phyloP scores from a whole-genome alignment of 768 basidiomycete genomes.

The Mycena alexandri region DNA sequence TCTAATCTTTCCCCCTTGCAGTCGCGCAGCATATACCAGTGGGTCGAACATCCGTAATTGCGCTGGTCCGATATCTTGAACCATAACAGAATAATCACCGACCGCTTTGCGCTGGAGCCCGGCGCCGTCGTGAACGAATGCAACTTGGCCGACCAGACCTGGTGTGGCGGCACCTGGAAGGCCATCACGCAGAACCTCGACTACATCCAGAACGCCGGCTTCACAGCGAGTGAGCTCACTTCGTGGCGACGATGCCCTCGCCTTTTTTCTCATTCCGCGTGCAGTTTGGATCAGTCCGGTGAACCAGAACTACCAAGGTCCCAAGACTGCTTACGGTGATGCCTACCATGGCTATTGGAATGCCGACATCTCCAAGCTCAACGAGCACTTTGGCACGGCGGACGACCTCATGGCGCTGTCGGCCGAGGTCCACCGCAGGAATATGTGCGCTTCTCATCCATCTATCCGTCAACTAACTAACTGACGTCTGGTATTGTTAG shows the following conservation, averaged over 20 bases:
- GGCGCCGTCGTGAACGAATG: constrained; percentile 67
- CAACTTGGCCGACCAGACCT: constrained; percentile 71
- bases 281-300: constrained; percentile 89
- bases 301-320: constrained; percentile 81
- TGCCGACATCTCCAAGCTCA: constrained; percentile 71
- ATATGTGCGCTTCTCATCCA: constrained; percentile 66
- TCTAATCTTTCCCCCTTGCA: not conserved
- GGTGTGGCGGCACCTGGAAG: constrained; percentile 92
- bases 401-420: constrained; percentile 75
- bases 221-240: constrained; percentile 70
- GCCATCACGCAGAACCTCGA: constrained; percentile 78
- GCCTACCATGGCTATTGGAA: constrained; percentile 92
- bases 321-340: constrained; percentile 79
- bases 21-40: constrained; percentile 85
- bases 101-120: constrained; percentile 79
- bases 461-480: not conserved
- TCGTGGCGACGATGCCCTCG: constrained; percentile 11
- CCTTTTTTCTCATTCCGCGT: not conserved
- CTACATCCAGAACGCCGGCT: constrained; percentile 86
- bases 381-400: constrained; percentile 72
- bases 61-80: not conserved
- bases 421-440: constrained; percentile 72
- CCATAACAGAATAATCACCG: constrained; percentile 70
- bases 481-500: constrained; percentile 39
- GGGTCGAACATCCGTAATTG: constrained; percentile 37